Evolutionary conservation across 208 protist genomes (phyloP).

Genomic region (Endotrypanum monterogeii): DNA sequence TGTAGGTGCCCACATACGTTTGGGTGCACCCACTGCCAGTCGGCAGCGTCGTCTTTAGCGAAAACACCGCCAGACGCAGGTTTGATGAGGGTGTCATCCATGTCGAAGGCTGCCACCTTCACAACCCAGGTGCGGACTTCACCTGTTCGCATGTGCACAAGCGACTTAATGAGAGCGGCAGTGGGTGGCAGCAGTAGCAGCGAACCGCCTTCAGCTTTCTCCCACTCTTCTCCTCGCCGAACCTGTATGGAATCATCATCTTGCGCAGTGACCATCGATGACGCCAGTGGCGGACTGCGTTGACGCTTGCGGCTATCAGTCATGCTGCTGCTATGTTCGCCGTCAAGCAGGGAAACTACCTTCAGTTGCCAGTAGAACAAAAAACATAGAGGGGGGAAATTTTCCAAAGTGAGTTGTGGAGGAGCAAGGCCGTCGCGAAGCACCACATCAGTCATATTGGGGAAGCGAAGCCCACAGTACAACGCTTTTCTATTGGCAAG

Average conservation of each 20-base stretch:
- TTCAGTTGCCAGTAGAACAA: neutral
- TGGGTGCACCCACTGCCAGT: slow-evolving; percentile 72
- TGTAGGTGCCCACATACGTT: slow-evolving; percentile 47
- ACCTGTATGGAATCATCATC: neutral
- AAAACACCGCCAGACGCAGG: slow-evolving; percentile 61
- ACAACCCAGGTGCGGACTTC: slow-evolving; percentile 3
- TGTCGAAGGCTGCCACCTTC: slow-evolving; percentile 75
- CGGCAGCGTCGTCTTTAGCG: slow-evolving; percentile 50
- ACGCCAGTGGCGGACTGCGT: slow-evolving; percentile 5
- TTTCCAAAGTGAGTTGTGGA: neutral
- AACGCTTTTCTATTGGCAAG: neutral
- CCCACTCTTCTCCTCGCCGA: slow-evolving; percentile 27
- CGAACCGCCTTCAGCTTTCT: slow-evolving; percentile 25
- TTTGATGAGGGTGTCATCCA: slow-evolving; percentile 79
- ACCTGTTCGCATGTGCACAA: neutral
- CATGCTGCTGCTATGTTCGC: slow-evolving; percentile 13
- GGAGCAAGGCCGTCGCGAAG: neutral
- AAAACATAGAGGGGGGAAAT: neutral
- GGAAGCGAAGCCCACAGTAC: neutral
- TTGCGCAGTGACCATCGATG: neutral
- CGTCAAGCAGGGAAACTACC: neutral
- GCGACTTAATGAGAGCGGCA: slow-evolving; percentile 12
- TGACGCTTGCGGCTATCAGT: slow-evolving; percentile 12
- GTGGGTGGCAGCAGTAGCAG: slow-evolving; percentile 43
- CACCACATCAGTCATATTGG: neutral